Conservation (phyloP, 2,329 filamentous ascomycete genomes). For the Nemania sp. region DNA sequence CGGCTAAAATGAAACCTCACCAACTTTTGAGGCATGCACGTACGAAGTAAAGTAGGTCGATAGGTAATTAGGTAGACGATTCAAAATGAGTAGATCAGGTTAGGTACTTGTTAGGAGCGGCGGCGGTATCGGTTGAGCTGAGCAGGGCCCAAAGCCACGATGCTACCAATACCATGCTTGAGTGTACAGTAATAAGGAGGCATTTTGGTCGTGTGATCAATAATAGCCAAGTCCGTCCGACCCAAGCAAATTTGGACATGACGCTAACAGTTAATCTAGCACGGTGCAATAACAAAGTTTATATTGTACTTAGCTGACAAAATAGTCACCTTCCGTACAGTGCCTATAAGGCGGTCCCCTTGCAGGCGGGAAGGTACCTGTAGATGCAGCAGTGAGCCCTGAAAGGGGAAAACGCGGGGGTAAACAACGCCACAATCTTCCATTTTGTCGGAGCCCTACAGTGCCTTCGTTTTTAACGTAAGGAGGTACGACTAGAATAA, state of each 20-base stretch:
- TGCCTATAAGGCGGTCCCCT: neutral
- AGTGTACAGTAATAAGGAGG: neutral
- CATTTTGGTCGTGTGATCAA: constrained; percentile 18
- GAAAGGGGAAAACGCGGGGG: constrained; percentile 23
- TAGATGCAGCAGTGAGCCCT: neutral
- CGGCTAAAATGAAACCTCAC: neutral
- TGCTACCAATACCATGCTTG: neutral
- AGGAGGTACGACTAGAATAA: no score
- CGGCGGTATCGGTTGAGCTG: neutral
- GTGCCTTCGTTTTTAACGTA: no score
- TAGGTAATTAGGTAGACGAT: neutral
- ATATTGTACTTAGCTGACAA: neutral
- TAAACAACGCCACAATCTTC: constrained; percentile 1
- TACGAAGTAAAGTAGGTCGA: neutral
- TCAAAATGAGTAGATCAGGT: neutral
- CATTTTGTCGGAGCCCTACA: neutral
- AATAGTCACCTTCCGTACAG: neutral
- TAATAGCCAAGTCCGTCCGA: neutral
- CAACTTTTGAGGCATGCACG: neutral
- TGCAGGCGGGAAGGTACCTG: neutral
- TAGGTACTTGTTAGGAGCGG: neutral
- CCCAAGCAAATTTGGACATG: no score
- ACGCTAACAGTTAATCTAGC: no score
- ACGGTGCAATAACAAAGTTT: no score
- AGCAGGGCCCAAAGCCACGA: constrained; percentile 3